Evolutionary conservation across 352 stramenopile genomes (phyloP).

Genomic region (Phytophthora pisi): DNA sequence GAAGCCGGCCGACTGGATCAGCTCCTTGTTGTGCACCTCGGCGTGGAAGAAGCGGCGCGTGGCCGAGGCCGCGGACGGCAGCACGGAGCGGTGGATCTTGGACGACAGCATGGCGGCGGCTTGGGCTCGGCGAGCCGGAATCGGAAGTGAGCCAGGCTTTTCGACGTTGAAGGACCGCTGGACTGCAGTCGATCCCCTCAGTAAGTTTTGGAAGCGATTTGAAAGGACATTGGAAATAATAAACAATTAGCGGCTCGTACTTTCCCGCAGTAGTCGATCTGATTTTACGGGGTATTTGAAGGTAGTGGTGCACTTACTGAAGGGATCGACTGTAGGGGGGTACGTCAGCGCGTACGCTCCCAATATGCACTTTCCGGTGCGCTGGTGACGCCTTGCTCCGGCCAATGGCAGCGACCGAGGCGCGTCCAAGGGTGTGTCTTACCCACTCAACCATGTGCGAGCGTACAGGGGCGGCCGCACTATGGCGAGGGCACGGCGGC

Average conservation of each 20-base stretch:
- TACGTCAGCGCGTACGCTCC: constrained; percentile 23
- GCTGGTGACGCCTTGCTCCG: not conserved
- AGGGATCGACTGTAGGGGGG: too few species aligned
- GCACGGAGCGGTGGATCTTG: constrained; percentile 37
- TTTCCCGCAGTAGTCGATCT: too few species aligned
- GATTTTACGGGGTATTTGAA: too few species aligned
- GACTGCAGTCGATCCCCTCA: too few species aligned
- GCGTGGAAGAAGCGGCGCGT: constrained; percentile 52
- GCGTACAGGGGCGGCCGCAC: constrained; percentile 12
- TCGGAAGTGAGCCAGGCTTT: constrained; percentile 34
- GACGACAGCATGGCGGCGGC: constrained; percentile 32
- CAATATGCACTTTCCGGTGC: constrained; percentile 7
- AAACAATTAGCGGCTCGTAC: too few species aligned
- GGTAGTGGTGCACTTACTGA: too few species aligned
- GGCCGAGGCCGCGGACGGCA: constrained; percentile 15
- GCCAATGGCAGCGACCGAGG: not conserved
- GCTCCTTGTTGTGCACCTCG: constrained; percentile 62
- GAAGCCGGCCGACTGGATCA: constrained; percentile 78
- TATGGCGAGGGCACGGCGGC: constrained; percentile 1
- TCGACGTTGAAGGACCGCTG: not conserved
- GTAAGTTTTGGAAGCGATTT: too few species aligned
- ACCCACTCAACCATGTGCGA: constrained; percentile 7
- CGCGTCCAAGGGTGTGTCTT: not conserved
- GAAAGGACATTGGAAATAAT: too few species aligned
- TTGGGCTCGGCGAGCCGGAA: constrained; percentile 24